Percentiles rank a stretch among this genome's conserved stretches.
Conservation (phyloP, 2,329 filamentous ascomycete genomes). For the Nigrograna mackinnonii region DNA sequence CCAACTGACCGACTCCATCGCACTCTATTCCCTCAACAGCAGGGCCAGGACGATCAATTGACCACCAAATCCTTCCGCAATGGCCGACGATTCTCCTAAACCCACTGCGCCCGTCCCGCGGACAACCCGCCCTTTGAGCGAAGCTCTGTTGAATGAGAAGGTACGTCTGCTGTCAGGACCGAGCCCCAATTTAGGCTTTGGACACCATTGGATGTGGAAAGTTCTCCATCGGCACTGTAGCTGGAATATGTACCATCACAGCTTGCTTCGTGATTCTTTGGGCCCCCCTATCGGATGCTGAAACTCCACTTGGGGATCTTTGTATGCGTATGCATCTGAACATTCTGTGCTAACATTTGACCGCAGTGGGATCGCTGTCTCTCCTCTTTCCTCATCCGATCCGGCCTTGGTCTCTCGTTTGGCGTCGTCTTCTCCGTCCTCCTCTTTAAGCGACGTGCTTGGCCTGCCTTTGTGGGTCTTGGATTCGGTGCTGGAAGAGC, state of each 20-base stretch:
- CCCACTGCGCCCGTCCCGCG: constrained; percentile 68
- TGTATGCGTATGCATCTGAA: too few species aligned
- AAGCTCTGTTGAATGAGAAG: constrained; percentile 99
- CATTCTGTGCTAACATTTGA: neutral
- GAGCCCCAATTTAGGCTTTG: too few species aligned
- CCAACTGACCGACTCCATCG: constrained; percentile 14
- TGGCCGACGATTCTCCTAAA: constrained; percentile 61
- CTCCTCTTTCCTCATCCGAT: constrained; percentile 96
- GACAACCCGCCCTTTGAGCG: constrained; percentile 81
- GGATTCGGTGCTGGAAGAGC: constrained; percentile 96
- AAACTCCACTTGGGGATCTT: too few species aligned
- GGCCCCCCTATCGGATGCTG: too few species aligned
- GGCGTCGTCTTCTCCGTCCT: constrained; percentile 98
- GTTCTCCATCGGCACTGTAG: too few species aligned
- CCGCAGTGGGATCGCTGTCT: constrained; percentile 97
- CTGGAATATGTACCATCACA: too few species aligned
- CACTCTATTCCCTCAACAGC: constrained; percentile 17
- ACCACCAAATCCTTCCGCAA: constrained; percentile 39
- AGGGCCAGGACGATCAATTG: constrained; percentile 30
- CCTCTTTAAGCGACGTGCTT: constrained; percentile 95
- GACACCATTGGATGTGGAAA: too few species aligned
- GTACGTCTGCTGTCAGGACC: too few species aligned
- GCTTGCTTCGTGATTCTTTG: too few species aligned
- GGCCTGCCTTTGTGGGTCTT: constrained; percentile 92
- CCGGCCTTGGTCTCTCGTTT: constrained; percentile 92